phyloP scores from a whole-genome alignment of 768 basidiomycete genomes.

The Pleurotus eryngii region DNA sequence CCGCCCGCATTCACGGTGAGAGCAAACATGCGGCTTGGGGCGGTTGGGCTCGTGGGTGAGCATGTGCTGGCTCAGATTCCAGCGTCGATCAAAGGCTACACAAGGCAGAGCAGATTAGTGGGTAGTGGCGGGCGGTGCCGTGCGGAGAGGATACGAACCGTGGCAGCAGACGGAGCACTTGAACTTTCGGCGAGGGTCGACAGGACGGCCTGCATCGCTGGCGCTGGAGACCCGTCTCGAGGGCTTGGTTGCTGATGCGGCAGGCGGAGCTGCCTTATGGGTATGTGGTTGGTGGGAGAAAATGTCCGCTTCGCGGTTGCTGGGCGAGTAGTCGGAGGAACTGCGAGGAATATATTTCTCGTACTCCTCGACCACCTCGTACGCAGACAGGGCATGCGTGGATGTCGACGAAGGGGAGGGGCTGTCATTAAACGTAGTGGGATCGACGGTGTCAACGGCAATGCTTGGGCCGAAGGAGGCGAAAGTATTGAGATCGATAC shows the following conservation, averaged over 20 bases:
- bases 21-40: conserved; percentile 85
- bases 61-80: conserved; percentile 94
- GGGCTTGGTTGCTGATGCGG: conserved; percentile 49
- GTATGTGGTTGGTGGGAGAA: conserved; percentile 40
- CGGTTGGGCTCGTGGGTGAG: conserved; percentile 93
- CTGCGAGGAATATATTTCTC: conserved; percentile 44
- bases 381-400: conserved; percentile 42
- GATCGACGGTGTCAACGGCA: conserved; percentile 42
- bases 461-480: conserved; percentile 22
- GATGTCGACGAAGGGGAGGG: conserved; percentile 55
- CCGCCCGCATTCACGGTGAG: conserved; percentile 79
- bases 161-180: conserved; percentile 75
- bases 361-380: conserved; percentile 26
- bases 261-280: conserved; percentile 53
- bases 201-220: conserved; percentile 44
- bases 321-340: conserved; percentile 66
- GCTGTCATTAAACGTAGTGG: conserved; percentile 54
- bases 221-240: conserved; percentile 42
- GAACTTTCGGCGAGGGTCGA: conserved; percentile 76
- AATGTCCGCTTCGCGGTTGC: conserved; percentile 39
- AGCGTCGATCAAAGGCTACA: conserved; percentile 86
- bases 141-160: conserved; percentile 38
- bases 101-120: conserved; percentile 12
- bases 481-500: conserved; percentile 31
- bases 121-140: not conserved